Percentiles rank a stretch among this genome's conserved stretches.
phyloP scores from a whole-genome alignment of 2,329 filamentous ascomycete species.

The Aspergillus felis region DNA sequence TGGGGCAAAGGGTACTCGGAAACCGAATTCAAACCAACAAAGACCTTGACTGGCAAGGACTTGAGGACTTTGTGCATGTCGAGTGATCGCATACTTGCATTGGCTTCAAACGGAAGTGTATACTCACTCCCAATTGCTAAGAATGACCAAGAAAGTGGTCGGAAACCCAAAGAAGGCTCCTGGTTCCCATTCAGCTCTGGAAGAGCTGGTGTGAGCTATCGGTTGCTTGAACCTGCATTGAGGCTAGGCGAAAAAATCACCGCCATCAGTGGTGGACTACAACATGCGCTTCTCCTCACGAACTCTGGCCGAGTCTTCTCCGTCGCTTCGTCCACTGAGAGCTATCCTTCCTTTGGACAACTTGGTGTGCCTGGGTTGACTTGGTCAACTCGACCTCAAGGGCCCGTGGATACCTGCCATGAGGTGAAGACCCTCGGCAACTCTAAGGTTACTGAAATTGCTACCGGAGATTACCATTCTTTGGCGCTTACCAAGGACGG shows the following conservation, averaged over 20 bases:
- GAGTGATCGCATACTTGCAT: conserved; percentile 74
- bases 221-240: conserved; percentile 65
- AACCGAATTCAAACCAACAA: conserved; percentile 58
- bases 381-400: conserved; percentile 72
- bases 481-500: conserved; percentile 72
- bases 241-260: conserved; percentile 68
- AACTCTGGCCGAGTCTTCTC: conserved; percentile 82
- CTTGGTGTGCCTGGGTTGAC: conserved; percentile 79
- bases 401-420: conserved; percentile 76
- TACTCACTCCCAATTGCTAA: conserved; percentile 80
- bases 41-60: conserved; percentile 77
- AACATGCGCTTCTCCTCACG: conserved; percentile 83
- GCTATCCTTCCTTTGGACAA: conserved; percentile 79
- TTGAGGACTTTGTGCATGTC: conserved; percentile 73
- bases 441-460: conserved; percentile 69
- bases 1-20: conserved; percentile 79
- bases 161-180: conserved; percentile 60
- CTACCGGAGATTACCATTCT: conserved; percentile 83
- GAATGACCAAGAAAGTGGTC: conserved; percentile 62
- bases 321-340: conserved; percentile 72
- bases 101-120: conserved; percentile 70
- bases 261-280: conserved; percentile 71
- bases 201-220: conserved; percentile 62
- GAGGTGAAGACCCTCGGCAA: conserved; percentile 70
- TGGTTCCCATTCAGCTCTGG: conserved; percentile 74